Evolutionary conservation across 2,329 filamentous ascomycete species (phyloP).

Genomic region (Periconia sp.): DNA sequence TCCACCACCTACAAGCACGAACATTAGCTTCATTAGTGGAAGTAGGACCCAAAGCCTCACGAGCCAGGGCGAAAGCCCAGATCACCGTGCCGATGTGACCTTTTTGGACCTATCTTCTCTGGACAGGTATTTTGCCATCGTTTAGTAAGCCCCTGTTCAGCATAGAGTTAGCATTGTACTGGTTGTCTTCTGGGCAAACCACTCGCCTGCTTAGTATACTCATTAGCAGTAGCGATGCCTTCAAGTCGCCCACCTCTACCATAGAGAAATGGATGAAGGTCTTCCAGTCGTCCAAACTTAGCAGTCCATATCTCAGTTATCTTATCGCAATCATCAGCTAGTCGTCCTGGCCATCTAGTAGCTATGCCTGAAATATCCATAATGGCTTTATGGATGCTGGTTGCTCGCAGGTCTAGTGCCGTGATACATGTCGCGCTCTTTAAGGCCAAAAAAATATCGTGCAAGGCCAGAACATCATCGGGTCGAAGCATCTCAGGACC

Average conservation of each 20-base stretch:
- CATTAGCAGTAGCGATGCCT: constrained; percentile 46
- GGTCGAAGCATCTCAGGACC: constrained; percentile 50
- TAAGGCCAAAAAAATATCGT: constrained; percentile 47
- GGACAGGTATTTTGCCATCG: constrained; percentile 41
- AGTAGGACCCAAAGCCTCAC: constrained; percentile 36
- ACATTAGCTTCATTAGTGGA: constrained; percentile 7
- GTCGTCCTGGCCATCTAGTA: constrained; percentile 54
- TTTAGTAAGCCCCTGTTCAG: constrained; percentile 38
- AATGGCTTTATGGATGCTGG: constrained; percentile 55
- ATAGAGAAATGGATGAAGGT: constrained; percentile 49
- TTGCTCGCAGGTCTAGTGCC: constrained; percentile 46
- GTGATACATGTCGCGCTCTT: constrained; percentile 30
- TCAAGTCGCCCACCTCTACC: constrained; percentile 51
- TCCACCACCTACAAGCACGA: constrained; percentile 56
- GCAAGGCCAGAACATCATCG: constrained; percentile 52
- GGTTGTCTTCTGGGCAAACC: neutral
- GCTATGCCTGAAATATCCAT: constrained; percentile 51
- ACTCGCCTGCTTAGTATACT: constrained; percentile 47
- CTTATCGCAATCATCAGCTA: constrained; percentile 54
- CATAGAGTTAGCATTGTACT: constrained; percentile 1
- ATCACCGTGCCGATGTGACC: constrained; percentile 45
- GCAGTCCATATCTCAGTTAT: constrained; percentile 48
- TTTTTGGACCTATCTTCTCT: constrained; percentile 31
- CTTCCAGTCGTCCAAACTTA: constrained; percentile 46
- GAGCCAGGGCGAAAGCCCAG: constrained; percentile 55